phyloP scores from a whole-genome alignment of 768 basidiomycete genomes.

The Crucibulum laeve region DNA sequence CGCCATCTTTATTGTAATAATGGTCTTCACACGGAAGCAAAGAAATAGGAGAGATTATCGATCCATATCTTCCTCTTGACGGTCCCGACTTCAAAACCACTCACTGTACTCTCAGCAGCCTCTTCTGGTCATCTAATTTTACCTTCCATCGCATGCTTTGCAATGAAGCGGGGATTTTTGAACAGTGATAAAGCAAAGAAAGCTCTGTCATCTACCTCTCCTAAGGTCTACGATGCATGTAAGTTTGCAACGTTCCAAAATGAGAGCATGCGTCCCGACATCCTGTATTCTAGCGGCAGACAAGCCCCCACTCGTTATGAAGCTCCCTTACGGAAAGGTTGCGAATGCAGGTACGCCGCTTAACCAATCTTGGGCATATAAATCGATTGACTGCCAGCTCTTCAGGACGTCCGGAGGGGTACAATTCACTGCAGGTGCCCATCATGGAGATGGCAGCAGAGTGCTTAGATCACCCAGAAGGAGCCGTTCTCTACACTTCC shows the following conservation, averaged over 20 bases:
- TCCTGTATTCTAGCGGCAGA: background rate
- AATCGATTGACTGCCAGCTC: background rate
- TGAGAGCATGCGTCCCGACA: background rate
- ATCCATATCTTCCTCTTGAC: too few species aligned
- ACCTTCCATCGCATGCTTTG: background rate
- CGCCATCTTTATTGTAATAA: too few species aligned
- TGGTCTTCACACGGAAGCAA: too few species aligned
- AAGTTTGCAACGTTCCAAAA: background rate
- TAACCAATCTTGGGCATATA: background rate
- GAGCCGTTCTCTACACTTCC: too few species aligned
- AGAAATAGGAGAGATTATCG: too few species aligned
- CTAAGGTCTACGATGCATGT: background rate
- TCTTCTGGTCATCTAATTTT: too few species aligned
- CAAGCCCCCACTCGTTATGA: background rate
- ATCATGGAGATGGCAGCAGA: too few species aligned
- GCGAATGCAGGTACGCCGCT: background rate
- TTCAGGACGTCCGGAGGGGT: background rate
- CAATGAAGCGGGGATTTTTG: constrained; percentile 25
- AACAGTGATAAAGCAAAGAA: constrained; percentile 14
- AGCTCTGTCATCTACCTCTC: background rate
- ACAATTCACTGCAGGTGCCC: too few species aligned
- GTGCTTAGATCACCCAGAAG: too few species aligned
- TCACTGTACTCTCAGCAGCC: too few species aligned
- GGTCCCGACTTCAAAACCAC: too few species aligned
- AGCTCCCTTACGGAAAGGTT: constrained; percentile 4